These are phyloP conservation scores for Coelastrella sp. DNA, from an alignment of 139 green algal species.

Conservation along the genomic window DNA sequence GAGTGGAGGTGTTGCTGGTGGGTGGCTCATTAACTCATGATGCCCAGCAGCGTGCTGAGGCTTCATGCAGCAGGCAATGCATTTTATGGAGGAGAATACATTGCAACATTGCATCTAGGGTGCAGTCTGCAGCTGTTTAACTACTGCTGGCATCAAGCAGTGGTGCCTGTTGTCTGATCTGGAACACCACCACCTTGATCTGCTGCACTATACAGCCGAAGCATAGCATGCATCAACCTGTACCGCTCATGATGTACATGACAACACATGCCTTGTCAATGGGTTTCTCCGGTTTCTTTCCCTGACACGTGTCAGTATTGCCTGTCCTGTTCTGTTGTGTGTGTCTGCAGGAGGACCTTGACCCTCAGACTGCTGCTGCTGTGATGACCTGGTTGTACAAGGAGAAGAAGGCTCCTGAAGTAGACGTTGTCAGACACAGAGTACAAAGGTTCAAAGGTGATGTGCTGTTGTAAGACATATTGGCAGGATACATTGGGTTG, in stretches of 20 bases:
- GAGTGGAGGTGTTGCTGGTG: background rate
- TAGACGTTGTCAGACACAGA: background rate
- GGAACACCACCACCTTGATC: too few relatives aligned
- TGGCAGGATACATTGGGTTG: too few relatives aligned
- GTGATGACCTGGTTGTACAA: constrained; percentile 38
- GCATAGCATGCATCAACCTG: too few relatives aligned
- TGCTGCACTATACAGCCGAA: too few relatives aligned
- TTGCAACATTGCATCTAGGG: background rate
- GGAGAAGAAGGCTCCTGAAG: background rate
- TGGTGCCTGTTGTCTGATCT: too few relatives aligned
- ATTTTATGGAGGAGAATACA: too few relatives aligned
- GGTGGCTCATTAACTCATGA: too few relatives aligned
- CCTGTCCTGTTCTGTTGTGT: background rate
- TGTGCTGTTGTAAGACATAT: too few relatives aligned
- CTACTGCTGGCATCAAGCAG: background rate
- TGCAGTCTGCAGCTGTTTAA: background rate
- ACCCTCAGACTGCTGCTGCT: constrained; percentile 12
- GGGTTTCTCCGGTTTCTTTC: too few relatives aligned
- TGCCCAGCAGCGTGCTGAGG: background rate
- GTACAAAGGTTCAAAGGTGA: constrained; percentile 40
- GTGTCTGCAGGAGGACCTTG: constrained; percentile 30
- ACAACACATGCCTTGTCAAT: too few relatives aligned
- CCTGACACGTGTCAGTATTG: too few relatives aligned
- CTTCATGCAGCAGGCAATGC: background rate
- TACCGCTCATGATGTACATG: too few relatives aligned